Evolutionary conservation across 2,329 filamentous ascomycete genomes (phyloP).

Genomic region (Xylaria hypoxylon): DNA sequence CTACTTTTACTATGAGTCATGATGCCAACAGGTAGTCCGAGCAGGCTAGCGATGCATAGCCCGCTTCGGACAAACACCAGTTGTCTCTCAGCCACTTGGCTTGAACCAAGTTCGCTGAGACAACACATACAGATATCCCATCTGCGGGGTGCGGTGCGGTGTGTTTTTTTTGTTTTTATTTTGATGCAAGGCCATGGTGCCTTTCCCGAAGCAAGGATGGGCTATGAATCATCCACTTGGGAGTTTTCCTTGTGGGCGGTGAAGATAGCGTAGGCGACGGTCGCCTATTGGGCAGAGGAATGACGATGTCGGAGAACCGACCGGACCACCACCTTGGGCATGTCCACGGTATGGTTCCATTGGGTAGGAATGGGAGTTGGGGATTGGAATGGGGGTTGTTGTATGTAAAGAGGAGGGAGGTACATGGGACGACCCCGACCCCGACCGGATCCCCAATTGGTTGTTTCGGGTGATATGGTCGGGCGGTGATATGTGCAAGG

Average conservation of each 20-base stretch:
- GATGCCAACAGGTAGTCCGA: slow-evolving; percentile 24
- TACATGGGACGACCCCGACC: slow-evolving; percentile 13
- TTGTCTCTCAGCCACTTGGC: slow-evolving; percentile 31
- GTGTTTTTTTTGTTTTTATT: slow-evolving; percentile 14
- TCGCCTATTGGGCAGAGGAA: slow-evolving; percentile 27
- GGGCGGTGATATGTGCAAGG: slow-evolving; percentile 28
- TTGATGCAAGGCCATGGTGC: slow-evolving; percentile 4
- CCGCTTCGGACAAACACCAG: slow-evolving; percentile 18
- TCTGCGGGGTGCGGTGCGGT: slow-evolving; percentile 18
- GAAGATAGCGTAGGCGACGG: slow-evolving; percentile 18
- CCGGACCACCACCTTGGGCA: slow-evolving; percentile 33
- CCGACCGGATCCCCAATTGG: slow-evolving; percentile 25
- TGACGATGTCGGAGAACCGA: slow-evolving; percentile 35
- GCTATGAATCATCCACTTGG: slow-evolving; percentile 21
- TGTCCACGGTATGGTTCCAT: slow-evolving; percentile 26
- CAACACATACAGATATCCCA: slow-evolving; percentile 27
- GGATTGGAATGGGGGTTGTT: slow-evolving; percentile 8
- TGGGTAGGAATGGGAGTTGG: slow-evolving; percentile 36
- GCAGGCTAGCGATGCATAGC: slow-evolving; percentile 16
- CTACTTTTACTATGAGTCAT: slow-evolving; percentile 29
- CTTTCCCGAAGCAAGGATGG: slow-evolving; percentile 17
- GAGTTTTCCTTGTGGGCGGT: slow-evolving; percentile 28
- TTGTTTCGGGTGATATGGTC: slow-evolving; percentile 29
- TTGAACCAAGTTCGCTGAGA: slow-evolving; percentile 4
- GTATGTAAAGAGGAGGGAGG: slow-evolving; percentile 7